A percentile compares a stretch with the other conserved stretches of the same genome.
phyloP scores from a whole-genome alignment of 2,329 filamentous ascomycete species.

The Delphinella strobiligena region DNA sequence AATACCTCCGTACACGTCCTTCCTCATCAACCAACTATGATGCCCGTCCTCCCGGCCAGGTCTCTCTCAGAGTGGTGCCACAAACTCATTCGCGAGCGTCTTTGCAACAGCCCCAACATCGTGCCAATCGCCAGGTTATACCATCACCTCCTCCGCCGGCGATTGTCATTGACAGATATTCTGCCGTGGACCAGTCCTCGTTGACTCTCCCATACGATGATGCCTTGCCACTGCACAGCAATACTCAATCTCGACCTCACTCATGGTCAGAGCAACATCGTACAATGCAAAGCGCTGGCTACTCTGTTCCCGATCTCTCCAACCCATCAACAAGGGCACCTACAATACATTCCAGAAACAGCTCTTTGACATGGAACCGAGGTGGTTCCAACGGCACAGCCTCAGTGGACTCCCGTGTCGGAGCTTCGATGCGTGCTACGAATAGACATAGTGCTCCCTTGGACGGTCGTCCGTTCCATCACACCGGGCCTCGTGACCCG shows the following conservation, averaged over 20 bases:
- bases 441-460: constrained; percentile 8
- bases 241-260: not conserved
- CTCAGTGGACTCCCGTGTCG: not conserved
- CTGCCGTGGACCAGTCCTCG: not conserved
- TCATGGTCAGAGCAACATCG: not conserved
- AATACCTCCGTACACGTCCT: not conserved
- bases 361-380: constrained; percentile 12
- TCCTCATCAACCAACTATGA: constrained; percentile 9
- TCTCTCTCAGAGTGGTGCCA: constrained; percentile 1
- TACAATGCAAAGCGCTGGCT: not conserved
- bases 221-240: not conserved
- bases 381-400: not conserved
- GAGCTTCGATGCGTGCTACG: constrained; percentile 12
- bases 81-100: not conserved
- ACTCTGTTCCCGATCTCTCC: constrained; percentile 15
- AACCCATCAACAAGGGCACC: not conserved
- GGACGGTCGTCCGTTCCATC: constrained; percentile 5
- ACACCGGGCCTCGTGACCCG: too few relatives aligned
- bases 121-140: not conserved
- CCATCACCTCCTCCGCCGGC: constrained; percentile 9
- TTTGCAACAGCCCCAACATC: constrained; percentile 3
- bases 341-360: constrained; percentile 10
- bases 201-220: not conserved
- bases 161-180: constrained; percentile 9
- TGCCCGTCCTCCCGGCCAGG: constrained; percentile 15